phyloP scores from a whole-genome alignment of 2,329 filamentous ascomycete genomes.

The Ophiostoma fasciatum region DNA sequence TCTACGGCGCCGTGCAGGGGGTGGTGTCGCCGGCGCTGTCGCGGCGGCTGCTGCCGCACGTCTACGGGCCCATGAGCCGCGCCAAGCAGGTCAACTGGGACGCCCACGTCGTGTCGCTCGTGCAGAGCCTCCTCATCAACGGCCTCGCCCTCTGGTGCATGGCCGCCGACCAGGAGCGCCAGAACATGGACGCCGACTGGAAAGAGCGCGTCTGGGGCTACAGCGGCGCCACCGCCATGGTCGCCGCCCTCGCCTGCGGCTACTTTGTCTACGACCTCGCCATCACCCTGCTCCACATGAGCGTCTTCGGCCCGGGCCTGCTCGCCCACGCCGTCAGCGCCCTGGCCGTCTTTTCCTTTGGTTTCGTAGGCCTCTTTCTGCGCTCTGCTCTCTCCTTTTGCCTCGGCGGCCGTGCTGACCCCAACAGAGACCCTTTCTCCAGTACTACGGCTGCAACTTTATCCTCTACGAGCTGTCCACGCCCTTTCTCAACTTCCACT shows the following conservation, averaged over 20 bases:
- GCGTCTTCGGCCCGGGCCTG: constrained; percentile 62
- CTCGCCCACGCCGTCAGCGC: constrained; percentile 65
- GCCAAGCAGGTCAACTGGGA: constrained; percentile 68
- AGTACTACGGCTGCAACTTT: constrained; percentile 68
- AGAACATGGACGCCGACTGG: constrained; percentile 39
- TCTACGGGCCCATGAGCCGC: constrained; percentile 46
- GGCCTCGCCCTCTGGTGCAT: constrained; percentile 60
- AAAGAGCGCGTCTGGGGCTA: constrained; percentile 65
- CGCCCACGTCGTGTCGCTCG: constrained; percentile 70
- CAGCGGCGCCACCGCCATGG: constrained; percentile 53
- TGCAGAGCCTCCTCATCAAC: constrained; percentile 63
- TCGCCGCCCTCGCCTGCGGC: constrained; percentile 62
- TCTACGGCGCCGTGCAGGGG: constrained; percentile 55
- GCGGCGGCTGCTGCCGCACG: constrained; percentile 40
- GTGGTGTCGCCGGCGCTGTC: constrained; percentile 56
- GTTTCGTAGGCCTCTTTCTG: constrained; percentile 48
- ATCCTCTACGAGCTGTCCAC: constrained; percentile 80
- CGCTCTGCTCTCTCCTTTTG: background rate
- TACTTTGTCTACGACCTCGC: constrained; percentile 78
- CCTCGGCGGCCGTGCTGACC: background rate
- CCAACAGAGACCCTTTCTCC: constrained; percentile 63
- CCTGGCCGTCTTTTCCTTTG: constrained; percentile 58
- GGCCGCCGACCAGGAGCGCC: constrained; percentile 50
- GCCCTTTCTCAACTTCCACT: constrained; percentile 77
- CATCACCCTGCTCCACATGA: constrained; percentile 51